phyloP scores from a whole-genome alignment of 202 grass and related monocot species.

The Setaria italica region DNA sequence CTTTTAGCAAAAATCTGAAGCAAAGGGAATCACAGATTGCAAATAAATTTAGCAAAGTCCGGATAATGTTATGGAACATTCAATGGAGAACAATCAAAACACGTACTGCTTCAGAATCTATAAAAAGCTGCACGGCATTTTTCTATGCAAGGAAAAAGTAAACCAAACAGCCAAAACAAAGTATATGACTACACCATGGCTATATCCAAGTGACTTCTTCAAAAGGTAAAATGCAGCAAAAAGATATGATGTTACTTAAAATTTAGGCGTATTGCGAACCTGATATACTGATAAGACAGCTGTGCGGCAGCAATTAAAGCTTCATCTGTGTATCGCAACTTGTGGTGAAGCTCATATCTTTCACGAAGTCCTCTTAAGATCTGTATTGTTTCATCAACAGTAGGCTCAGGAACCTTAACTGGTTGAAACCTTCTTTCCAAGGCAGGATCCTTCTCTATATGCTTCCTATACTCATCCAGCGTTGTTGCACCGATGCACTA shows the following conservation, averaged over 20 bases:
- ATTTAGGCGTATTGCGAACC: constrained; percentile 48
- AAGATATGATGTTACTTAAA: not conserved
- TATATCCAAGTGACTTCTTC: not conserved
- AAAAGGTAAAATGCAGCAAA: not conserved
- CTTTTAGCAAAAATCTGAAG: not conserved
- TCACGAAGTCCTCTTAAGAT: constrained; percentile 90
- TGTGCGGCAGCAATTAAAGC: constrained; percentile 84
- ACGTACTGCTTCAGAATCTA: not conserved
- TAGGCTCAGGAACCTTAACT: constrained; percentile 91
- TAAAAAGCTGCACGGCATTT: not conserved
- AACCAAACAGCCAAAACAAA: not conserved
- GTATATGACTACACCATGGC: not conserved
- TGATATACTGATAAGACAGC: constrained; percentile 90
- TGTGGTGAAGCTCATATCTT: constrained; percentile 92
- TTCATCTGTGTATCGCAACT: constrained; percentile 83
- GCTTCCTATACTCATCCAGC: constrained; percentile 90
- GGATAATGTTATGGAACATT: not conserved
- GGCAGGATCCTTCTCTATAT: constrained; percentile 94
- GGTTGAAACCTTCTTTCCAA: constrained; percentile 91
- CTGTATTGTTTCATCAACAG: constrained; percentile 91
- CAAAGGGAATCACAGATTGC: not conserved
- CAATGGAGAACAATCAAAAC: not conserved
- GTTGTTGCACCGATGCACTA: constrained; percentile 95
- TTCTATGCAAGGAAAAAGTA: not conserved
- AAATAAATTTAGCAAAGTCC: constrained; percentile 9